Evolutionary conservation across 306 rosid genomes (phyloP), one percentile per base, ranked within the genome.

Genomic region (Acacia melanoxylon): DNA sequence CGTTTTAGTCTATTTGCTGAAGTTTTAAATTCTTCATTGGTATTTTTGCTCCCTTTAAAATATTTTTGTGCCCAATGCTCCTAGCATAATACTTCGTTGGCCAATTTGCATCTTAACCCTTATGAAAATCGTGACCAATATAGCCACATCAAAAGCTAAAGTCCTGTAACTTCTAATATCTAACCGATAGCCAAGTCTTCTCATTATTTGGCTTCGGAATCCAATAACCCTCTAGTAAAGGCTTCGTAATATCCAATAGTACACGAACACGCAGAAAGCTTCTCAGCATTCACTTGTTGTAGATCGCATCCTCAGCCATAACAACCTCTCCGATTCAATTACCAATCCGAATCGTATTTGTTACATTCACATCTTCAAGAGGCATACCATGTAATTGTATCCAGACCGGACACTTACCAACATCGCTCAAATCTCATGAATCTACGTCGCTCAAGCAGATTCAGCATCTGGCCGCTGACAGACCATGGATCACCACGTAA

Each of bases 221-320:
- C 56, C 56, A 15, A 15, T 3, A 15, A 4, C 56, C 56, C 4
- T 13, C 19, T 1, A 15, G 7, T 4, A 15, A 49, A 3, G 56
- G 56, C 56, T 3, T 15, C n/a, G n/a, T 49, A 3, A 49, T 20
- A 49, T 49, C 56, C 56, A 49, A 16, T 2, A 49, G 1, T 49
- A 15, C 7, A 0, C 0, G n/a, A 0, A 49, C 3, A 2, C 2
- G 7, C 1, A 49, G 0, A 4, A 14, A 15, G 8, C 56, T 15
- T 3, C 56, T 3, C 1, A 49, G 2, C 8, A 49, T 15, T 14
- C 8, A 0, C 7, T 49, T 49, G 20, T 15, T 49, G 4, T 16
- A 15, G 1, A 10, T 49, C 1, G 20, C n/a, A 14, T 49, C 56
- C 8, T 49, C n/a, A 0, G 8, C 20, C 8, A 16, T 49, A 3